Conservation (phyloP, 2,329 filamentous ascomycete species). For the Fusarium tricinctum region DNA sequence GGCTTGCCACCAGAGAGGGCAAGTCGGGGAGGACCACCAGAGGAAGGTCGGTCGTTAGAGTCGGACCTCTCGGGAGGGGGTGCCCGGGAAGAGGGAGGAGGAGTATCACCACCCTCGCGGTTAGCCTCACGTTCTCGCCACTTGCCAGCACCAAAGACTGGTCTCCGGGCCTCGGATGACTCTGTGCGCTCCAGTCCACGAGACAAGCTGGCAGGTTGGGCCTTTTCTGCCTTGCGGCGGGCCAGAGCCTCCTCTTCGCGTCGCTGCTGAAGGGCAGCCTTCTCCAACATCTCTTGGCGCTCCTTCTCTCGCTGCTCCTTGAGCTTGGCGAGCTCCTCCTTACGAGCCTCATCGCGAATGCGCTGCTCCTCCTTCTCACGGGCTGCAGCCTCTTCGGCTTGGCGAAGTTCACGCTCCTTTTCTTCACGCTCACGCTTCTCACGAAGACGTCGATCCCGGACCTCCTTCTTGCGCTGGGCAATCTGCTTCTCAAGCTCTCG, state of each 20-base stretch:
- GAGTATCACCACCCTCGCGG: constrained; percentile 49
- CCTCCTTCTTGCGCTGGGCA: constrained; percentile 86
- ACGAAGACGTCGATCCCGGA: constrained; percentile 83
- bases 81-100: constrained; percentile 49
- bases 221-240: constrained; percentile 76
- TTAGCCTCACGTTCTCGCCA: constrained; percentile 60
- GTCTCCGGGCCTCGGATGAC: constrained; percentile 52
- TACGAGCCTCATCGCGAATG: constrained; percentile 83
- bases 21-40: constrained; percentile 71
- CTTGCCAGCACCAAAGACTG: constrained; percentile 56
- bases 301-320: constrained; percentile 76
- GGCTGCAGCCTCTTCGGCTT: constrained; percentile 86
- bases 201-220: constrained; percentile 55
- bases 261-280: constrained; percentile 78
- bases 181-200: constrained; percentile 50
- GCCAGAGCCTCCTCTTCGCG: constrained; percentile 91
- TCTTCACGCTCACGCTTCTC: constrained; percentile 90
- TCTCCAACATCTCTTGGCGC: constrained; percentile 76
- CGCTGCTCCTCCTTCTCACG: constrained; percentile 90
- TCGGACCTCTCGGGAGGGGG: constrained; percentile 61
- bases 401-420: constrained; percentile 80
- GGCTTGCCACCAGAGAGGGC: constrained; percentile 70
- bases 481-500: constrained; percentile 95
- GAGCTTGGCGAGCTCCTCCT: constrained; percentile 75
- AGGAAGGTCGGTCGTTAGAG: constrained; percentile 60